Percentiles rank a stretch among this genome's conserved stretches.
These are phyloP conservation scores for Fonsecaea pedrosoi DNA, from an alignment of 2,329 filamentous ascomycete species.

Conservation along the genomic window DNA sequence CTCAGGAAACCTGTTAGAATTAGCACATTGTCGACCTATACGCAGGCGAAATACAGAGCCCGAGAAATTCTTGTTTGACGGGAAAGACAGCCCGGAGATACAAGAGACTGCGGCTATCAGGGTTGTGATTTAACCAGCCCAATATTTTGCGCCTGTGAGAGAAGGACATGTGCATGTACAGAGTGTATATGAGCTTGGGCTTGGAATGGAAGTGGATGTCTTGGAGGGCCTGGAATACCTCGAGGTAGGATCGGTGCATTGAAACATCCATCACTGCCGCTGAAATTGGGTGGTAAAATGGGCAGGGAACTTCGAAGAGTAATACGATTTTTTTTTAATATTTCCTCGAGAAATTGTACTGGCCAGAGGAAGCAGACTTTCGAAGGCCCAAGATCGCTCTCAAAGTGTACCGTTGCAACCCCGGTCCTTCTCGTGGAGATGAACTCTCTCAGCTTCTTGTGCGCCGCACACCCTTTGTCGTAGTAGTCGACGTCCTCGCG, in stretches of 20 bases:
- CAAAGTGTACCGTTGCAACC: constrained; percentile 48
- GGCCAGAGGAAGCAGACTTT: neutral
- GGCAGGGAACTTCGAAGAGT: neutral
- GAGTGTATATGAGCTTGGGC: no score
- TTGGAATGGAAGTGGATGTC: no score
- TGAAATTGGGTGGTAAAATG: neutral
- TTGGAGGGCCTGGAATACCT: no score
- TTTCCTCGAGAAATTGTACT: neutral
- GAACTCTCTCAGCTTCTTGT: constrained; percentile 55
- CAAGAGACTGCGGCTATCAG: no score
- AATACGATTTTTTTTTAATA: neutral
- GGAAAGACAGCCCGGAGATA: no score
- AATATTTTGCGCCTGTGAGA: no score
- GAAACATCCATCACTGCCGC: neutral
- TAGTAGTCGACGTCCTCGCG: constrained; percentile 74
- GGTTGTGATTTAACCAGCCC: no score
- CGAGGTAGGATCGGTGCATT: neutral
- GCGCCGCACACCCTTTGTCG: constrained; percentile 65
- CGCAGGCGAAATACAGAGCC: no score
- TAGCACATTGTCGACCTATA: no score
- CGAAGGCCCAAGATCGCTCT: constrained; percentile 40
- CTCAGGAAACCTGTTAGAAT: no score
- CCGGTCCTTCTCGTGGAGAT: constrained; percentile 46
- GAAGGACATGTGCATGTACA: no score
- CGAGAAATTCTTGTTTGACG: no score